Percentiles rank a stretch among this genome's conserved stretches.
Conservation (phyloP, 2,329 filamentous ascomycete species). For the Talaromyces sp. region DNA sequence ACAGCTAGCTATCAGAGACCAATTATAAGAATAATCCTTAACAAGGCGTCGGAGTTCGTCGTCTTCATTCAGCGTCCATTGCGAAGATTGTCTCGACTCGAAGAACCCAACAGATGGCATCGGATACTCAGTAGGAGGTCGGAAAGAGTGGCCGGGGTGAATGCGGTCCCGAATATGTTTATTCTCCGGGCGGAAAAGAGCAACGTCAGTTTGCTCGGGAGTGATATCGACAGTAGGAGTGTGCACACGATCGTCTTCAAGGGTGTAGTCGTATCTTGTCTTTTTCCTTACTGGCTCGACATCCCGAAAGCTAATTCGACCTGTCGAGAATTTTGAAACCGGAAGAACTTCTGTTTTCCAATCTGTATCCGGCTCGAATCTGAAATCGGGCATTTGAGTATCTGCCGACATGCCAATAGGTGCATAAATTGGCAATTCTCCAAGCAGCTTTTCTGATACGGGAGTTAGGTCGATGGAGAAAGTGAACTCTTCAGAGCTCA, state of each 20-base stretch:
- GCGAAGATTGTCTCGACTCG: constrained; percentile 78
- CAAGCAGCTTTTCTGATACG: constrained; percentile 70
- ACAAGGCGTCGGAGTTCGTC: constrained; percentile 82
- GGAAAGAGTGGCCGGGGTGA: constrained; percentile 86
- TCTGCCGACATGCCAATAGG: constrained; percentile 55
- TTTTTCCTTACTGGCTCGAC: constrained; percentile 68
- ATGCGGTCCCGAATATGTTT: constrained; percentile 85
- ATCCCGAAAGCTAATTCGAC: constrained; percentile 68
- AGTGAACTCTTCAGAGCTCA: constrained; percentile 77
- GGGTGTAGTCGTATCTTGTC: constrained; percentile 76
- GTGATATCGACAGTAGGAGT: constrained; percentile 51
- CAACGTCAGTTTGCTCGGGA: constrained; percentile 71
- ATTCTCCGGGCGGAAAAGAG: constrained; percentile 84
- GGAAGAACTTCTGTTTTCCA: constrained; percentile 78
- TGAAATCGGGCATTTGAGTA: constrained; percentile 55
- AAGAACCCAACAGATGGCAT: constrained; percentile 93
- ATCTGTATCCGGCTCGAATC: constrained; percentile 63
- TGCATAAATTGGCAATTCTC: constrained; percentile 77
- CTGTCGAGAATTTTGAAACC: constrained; percentile 81
- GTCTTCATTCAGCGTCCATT: constrained; percentile 88
- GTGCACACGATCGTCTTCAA: constrained; percentile 66
- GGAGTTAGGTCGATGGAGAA: constrained; percentile 73
- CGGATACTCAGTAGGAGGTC: constrained; percentile 82
- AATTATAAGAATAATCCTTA: constrained; percentile 93
- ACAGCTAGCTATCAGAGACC: constrained; percentile 86